These are phyloP conservation scores for Jamesozyma hellenica DNA, from an alignment of 805 yeast species.

Conservation along the genomic window DNA sequence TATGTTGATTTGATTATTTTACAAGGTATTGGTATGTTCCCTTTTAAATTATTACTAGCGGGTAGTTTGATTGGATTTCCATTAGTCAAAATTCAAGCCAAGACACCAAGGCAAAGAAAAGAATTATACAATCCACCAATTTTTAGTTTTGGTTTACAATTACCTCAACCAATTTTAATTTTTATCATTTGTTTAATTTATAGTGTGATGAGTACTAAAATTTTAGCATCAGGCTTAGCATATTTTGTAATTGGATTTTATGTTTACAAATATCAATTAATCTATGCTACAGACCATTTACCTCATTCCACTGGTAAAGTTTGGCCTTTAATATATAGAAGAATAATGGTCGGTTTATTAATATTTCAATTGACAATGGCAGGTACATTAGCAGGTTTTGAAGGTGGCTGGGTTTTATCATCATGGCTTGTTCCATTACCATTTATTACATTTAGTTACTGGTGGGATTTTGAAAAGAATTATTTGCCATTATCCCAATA, in stretches of 20 bases:
- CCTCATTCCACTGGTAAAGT: slow-evolving; percentile 96
- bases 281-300: slow-evolving; percentile 87
- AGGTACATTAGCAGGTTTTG: slow-evolving; percentile 71
- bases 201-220: slow-evolving; percentile 82
- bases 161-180: slow-evolving; percentile 86
- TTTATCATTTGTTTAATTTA: slow-evolving; percentile 77
- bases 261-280: slow-evolving; percentile 81
- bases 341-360: slow-evolving; percentile 70
- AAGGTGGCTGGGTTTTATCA: slow-evolving; percentile 69
- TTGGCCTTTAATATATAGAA: slow-evolving; percentile 82
- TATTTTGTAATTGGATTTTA: slow-evolving; percentile 80
- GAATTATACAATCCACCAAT: slow-evolving; percentile 77
- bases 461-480: slow-evolving; percentile 74
- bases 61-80: slow-evolving; percentile 75
- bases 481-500: slow-evolving; percentile 73
- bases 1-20: slow-evolving; percentile 79
- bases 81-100: slow-evolving; percentile 50
- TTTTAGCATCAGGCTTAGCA: slow-evolving; percentile 70
- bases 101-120: slow-evolving; percentile 75
- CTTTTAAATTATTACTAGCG: slow-evolving; percentile 70
- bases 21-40: slow-evolving; percentile 84
- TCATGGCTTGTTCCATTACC: slow-evolving; percentile 69
- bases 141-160: slow-evolving; percentile 80
- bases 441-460: slow-evolving; percentile 47
- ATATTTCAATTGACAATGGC: slow-evolving; percentile 89